Percentiles rank a stretch among this genome's conserved stretches.
These are phyloP conservation scores for Castanopsis chinensis DNA, from an alignment of 306 rosid species.

Conservation along the genomic window DNA sequence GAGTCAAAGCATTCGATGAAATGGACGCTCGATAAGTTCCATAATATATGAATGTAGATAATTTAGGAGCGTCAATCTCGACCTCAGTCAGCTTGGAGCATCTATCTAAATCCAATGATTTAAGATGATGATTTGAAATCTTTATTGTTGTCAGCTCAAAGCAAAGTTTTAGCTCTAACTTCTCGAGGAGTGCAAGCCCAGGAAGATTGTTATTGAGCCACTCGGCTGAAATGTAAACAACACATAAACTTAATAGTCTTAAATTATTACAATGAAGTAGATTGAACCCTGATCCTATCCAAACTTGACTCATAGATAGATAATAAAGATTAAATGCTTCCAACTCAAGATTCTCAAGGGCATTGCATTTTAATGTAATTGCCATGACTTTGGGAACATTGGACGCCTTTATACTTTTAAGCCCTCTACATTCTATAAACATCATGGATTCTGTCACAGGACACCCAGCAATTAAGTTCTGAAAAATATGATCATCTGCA, in stretches of 20 bases:
- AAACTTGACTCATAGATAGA: neutral
- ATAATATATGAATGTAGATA: neutral
- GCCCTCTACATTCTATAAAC: no score
- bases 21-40: neutral
- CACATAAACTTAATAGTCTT: neutral
- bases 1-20: conserved; percentile 4
- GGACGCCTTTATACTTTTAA: no score
- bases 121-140: conserved; percentile 25
- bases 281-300: no score
- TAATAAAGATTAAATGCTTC: neutral
- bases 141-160: conserved; percentile 23
- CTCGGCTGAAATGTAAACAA: neutral
- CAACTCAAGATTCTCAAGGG: no score
- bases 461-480: no score
- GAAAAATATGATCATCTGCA: neutral
- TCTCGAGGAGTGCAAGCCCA: conserved; percentile 29
- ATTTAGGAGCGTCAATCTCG: conserved; percentile 28
- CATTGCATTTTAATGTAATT: no score
- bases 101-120: conserved; percentile 1
- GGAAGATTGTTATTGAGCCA: conserved; percentile 25
- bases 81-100: conserved; percentile 11
- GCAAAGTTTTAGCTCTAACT: conserved; percentile 8
- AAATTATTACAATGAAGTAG: conserved; percentile 15
- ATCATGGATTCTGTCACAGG: no score
- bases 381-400: no score